Evolutionary conservation across 2,329 filamentous ascomycete genomes (phyloP).

Genomic region (Pseudocercospora vitis): DNA sequence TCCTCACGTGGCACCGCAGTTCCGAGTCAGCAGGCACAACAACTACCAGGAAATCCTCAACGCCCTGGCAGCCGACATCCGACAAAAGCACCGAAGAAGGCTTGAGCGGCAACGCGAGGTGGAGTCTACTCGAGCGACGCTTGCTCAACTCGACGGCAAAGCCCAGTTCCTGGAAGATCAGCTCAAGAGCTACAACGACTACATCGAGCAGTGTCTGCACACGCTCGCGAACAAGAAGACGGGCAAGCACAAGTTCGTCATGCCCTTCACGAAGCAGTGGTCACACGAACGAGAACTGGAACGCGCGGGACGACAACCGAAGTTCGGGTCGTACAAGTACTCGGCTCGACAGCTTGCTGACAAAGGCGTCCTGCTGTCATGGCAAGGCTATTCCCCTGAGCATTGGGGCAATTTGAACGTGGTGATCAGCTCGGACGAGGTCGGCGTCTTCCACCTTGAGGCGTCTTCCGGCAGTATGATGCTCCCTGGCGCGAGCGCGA

Average conservation of each 20-base stretch:
- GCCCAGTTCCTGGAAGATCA: conserved; percentile 91
- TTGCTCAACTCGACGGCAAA: conserved; percentile 77
- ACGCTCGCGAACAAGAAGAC: conserved; percentile 97
- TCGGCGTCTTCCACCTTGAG: conserved; percentile 90
- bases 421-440: conserved; percentile 90
- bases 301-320: conserved; percentile 86
- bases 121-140: conserved; percentile 75
- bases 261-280: conserved; percentile 98
- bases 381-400: conserved; percentile 76
- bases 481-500: conserved; percentile 87
- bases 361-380: conserved; percentile 91
- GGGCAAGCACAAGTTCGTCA: conserved; percentile 72
- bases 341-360: conserved; percentile 83
- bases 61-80: conserved; percentile 92
- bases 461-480: conserved; percentile 90
- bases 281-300: conserved; percentile 97
- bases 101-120: conserved; percentile 90
- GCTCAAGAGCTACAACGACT: conserved; percentile 96
- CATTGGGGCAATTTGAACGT: conserved; percentile 93
- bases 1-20: conserved; percentile 50
- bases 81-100: conserved; percentile 90
- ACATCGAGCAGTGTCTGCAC: conserved; percentile 97
- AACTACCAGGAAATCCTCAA: conserved; percentile 98
- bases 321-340: conserved; percentile 98
- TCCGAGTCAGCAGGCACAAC: conserved; percentile 82